These are phyloP conservation scores for Botryobasidium botryosum DNA, from an alignment of 768 basidiomycete genomes.

Conservation along the genomic window DNA sequence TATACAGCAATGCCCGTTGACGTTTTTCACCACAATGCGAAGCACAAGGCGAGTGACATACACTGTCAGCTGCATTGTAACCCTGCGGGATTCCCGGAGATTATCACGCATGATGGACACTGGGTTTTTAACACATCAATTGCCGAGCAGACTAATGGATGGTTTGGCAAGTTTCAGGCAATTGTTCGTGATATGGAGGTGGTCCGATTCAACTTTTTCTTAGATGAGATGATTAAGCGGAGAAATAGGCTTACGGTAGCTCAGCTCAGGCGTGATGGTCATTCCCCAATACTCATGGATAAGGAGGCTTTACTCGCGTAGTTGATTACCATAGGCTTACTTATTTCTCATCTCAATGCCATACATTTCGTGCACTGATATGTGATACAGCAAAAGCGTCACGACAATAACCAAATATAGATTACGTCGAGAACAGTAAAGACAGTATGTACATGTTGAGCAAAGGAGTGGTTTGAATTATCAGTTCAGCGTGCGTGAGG, in stretches of 20 bases:
- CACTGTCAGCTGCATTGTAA: slow-evolving; percentile 20
- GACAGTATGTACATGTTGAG: no score
- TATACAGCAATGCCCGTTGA: slow-evolving; percentile 18
- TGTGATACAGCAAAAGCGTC: no score
- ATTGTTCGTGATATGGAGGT: slow-evolving; percentile 20
- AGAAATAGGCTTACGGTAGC: slow-evolving; percentile 15
- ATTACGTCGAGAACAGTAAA: no score
- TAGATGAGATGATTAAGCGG: slow-evolving; percentile 23
- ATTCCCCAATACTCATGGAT: no score
- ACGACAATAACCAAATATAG: no score
- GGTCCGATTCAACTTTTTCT: slow-evolving; percentile 21
- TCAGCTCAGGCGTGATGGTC: no score
- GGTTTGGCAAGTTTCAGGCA: slow-evolving; percentile 23
- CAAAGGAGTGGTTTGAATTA: no score
- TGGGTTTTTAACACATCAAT: slow-evolving; percentile 25
- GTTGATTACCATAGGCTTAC: no score
- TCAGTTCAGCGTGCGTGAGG: no score
- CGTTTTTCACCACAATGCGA: slow-evolving; percentile 24
- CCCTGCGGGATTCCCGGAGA: slow-evolving; percentile 17
- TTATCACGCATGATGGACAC: slow-evolving; percentile 13
- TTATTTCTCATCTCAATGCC: no score
- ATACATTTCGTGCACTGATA: no score
- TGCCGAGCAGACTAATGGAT: slow-evolving; percentile 23
- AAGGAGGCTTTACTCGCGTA: no score
- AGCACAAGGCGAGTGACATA: slow-evolving; percentile 19